Percentiles rank a stretch among this genome's conserved stretches.
These are phyloP conservation scores for Raddia distichophylla DNA, from an alignment of 176 grass and related monocot genomes.

Conservation along the genomic window DNA sequence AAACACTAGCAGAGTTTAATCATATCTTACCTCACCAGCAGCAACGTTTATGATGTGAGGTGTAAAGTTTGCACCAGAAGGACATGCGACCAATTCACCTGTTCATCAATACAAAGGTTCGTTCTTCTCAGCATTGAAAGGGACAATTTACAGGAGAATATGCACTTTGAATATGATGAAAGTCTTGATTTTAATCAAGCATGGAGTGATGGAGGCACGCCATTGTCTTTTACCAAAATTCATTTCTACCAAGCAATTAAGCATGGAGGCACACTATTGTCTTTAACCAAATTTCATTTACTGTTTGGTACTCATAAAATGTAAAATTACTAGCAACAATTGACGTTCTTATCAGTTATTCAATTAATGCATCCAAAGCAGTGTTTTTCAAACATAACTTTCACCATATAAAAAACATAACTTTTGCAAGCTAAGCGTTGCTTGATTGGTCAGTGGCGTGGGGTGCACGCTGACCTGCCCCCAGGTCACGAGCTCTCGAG, in stretches of 20 bases:
- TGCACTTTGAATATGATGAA: not conserved
- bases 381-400: not conserved
- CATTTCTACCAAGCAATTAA: not conserved
- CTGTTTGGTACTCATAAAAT: not conserved
- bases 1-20: constrained; percentile 1
- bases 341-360: not conserved
- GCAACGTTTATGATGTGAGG: constrained; percentile 88
- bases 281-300: not conserved
- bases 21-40: constrained; percentile 73
- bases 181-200: not conserved
- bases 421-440: too few relatives aligned
- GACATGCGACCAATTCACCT: constrained; percentile 76
- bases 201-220: not conserved
- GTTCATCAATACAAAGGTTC: constrained; percentile 38
- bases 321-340: not conserved
- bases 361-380: not conserved
- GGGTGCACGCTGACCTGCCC: too few relatives aligned
- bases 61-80: constrained; percentile 84
- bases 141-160: not conserved
- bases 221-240: not conserved
- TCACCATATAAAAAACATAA: too few relatives aligned
- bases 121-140: not conserved
- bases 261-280: not conserved
- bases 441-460: too few relatives aligned
- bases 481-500: too few relatives aligned